A percentile compares a stretch with the other conserved stretches of the same genome.
phyloP scores from a whole-genome alignment of 73 alveolate genomes.

The Paramecium sexaurelia region DNA sequence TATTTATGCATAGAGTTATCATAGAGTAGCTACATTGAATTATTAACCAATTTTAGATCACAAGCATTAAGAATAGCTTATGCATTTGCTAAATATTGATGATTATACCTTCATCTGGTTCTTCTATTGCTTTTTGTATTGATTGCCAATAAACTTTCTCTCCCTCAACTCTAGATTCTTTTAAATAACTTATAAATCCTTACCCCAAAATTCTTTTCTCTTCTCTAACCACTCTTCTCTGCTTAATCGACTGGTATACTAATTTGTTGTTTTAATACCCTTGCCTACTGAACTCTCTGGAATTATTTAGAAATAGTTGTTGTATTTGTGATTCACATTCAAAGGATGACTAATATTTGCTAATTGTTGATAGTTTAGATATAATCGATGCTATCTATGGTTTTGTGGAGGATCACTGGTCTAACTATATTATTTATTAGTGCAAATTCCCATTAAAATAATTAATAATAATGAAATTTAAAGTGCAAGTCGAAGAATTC shows the following conservation, averaged over 20 bases:
- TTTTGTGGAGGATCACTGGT: neutral
- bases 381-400: neutral
- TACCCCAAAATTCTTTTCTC: slow-evolving; percentile 57
- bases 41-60: slow-evolving; percentile 31
- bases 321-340: slow-evolving; percentile 57
- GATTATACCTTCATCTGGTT: slow-evolving; percentile 21
- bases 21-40: neutral
- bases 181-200: neutral
- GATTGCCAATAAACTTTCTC: slow-evolving; percentile 8
- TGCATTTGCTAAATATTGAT: neutral
- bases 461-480: slow-evolving; percentile 58
- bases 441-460: slow-evolving; percentile 14
- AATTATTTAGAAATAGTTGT: neutral
- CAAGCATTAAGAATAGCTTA: neutral
- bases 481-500: slow-evolving; percentile 61
- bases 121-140: slow-evolving; percentile 3
- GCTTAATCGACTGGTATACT: neutral
- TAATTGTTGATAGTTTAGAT: neutral
- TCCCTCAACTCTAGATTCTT: slow-evolving; percentile 13
- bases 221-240: slow-evolving; percentile 48
- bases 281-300: slow-evolving; percentile 2
- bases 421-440: neutral
- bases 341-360: slow-evolving; percentile 11
- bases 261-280: slow-evolving; percentile 30
- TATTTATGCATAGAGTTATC: neutral